phyloP scores from a whole-genome alignment of 2,329 filamentous ascomycete species.

The Pseudocercospora fijiensis region DNA sequence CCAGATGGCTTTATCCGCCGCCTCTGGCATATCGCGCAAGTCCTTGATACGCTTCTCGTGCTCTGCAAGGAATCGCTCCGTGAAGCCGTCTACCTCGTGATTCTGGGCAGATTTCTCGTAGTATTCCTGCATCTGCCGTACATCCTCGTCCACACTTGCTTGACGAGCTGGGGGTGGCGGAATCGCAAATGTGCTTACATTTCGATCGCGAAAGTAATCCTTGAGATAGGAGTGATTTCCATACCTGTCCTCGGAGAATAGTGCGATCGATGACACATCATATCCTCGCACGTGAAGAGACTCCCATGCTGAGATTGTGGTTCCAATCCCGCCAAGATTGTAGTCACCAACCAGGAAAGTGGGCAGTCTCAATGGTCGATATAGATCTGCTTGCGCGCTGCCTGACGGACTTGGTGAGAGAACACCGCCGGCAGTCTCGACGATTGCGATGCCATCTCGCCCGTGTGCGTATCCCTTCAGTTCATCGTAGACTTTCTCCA shows the following conservation, averaged over 20 bases:
- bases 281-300: constrained; percentile 76
- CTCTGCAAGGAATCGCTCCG: constrained; percentile 53
- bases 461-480: constrained; percentile 44
- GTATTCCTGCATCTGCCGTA: constrained; percentile 61
- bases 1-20: constrained; percentile 70
- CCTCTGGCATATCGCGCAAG: constrained; percentile 60
- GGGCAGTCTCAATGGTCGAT: constrained; percentile 70
- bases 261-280: constrained; percentile 66
- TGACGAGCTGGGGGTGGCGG: constrained; percentile 58
- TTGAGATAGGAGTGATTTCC: constrained; percentile 67
- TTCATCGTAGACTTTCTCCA: constrained; percentile 45
- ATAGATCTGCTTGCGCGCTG: constrained; percentile 74
- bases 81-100: constrained; percentile 45
- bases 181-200: constrained; percentile 58
- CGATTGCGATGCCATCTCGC: constrained; percentile 60
- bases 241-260: constrained; percentile 67
- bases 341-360: constrained; percentile 73
- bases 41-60: constrained; percentile 59
- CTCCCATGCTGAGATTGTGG: constrained; percentile 77
- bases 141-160: constrained; percentile 49
- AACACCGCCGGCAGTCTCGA: constrained; percentile 81
- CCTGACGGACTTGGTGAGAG: constrained; percentile 77
- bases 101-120: constrained; percentile 54
- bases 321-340: constrained; percentile 74
- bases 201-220: constrained; percentile 64